Conservation (phyloP, 2,329 filamentous ascomycete genomes). For the Teratosphaeria epicoccoides region DNA sequence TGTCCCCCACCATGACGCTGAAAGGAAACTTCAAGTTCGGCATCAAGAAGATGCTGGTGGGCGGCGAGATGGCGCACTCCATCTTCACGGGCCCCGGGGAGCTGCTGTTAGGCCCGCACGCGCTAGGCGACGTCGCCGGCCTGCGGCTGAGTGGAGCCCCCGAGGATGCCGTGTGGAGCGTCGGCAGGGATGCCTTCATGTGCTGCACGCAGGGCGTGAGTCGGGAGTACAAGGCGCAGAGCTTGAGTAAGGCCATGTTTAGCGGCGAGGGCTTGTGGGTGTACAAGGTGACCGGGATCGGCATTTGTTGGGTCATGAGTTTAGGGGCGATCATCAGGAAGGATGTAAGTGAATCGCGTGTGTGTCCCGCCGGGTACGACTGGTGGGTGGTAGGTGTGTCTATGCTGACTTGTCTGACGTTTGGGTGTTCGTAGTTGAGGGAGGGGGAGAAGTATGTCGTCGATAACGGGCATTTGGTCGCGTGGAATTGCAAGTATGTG, state of each 20-base stretch:
- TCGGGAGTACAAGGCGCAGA: slow-evolving; percentile 76
- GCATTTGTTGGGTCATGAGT: slow-evolving; percentile 79
- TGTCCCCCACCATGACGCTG: slow-evolving; percentile 79
- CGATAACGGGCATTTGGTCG: slow-evolving; percentile 62
- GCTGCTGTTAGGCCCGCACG: slow-evolving; percentile 67
- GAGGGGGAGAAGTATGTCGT: slow-evolving; percentile 66
- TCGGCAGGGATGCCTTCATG: slow-evolving; percentile 79
- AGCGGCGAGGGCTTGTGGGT: slow-evolving; percentile 86
- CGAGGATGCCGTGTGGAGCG: slow-evolving; percentile 61
- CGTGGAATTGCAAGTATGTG: slow-evolving; percentile 92
- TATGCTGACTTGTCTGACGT: background rate
- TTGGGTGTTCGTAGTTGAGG: slow-evolving; percentile 31
- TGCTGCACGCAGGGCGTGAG: slow-evolving; percentile 75
- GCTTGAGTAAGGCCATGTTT: slow-evolving; percentile 83
- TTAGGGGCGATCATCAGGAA: slow-evolving; percentile 94
- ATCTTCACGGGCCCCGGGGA: slow-evolving; percentile 85
- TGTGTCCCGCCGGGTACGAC: background rate
- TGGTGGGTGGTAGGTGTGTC: background rate
- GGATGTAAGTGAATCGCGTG: slow-evolving; percentile 52
- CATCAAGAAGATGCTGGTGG: slow-evolving; percentile 79
- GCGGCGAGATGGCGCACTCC: slow-evolving; percentile 68
- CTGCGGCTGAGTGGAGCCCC: slow-evolving; percentile 61
- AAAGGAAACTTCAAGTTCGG: slow-evolving; percentile 76
- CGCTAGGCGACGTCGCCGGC: slow-evolving; percentile 75
- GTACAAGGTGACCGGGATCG: slow-evolving; percentile 71